A percentile compares a stretch with the other conserved stretches of the same genome.
Evolutionary conservation across 805 yeast genomes (phyloP).

Genomic region (Wickerhamomyces bovis): DNA sequence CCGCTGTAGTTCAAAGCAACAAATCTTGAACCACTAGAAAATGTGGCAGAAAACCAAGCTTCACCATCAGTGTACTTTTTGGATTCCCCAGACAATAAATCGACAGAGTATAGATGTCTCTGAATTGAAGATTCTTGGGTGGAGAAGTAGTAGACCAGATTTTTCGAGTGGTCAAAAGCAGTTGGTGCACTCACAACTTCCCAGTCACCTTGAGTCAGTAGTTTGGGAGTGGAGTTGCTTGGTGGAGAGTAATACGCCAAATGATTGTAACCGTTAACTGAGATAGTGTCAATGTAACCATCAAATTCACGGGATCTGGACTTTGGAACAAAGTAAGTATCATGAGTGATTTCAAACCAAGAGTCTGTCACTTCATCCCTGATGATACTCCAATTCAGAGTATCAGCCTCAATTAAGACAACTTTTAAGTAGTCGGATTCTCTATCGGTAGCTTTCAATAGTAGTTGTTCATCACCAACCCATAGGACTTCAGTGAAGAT

Average conservation of each 20-base stretch:
- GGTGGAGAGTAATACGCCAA: slow-evolving; percentile 82
- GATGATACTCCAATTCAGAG: slow-evolving; percentile 31
- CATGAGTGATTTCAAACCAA: slow-evolving; percentile 76
- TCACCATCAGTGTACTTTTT: slow-evolving; percentile 34
- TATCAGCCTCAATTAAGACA: slow-evolving; percentile 42
- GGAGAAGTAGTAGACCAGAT: slow-evolving; percentile 54
- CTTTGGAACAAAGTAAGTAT: slow-evolving; percentile 52
- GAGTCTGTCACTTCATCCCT: slow-evolving; percentile 47
- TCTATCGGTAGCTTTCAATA: slow-evolving; percentile 58
- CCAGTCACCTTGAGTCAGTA: slow-evolving; percentile 78
- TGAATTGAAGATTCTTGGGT: slow-evolving; percentile 77
- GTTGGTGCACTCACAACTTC: slow-evolving; percentile 79
- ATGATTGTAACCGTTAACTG: slow-evolving; percentile 60
- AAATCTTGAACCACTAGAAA: slow-evolving; percentile 74
- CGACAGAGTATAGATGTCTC: slow-evolving; percentile 73
- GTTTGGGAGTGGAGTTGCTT: slow-evolving; percentile 41
- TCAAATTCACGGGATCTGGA: slow-evolving; percentile 39
- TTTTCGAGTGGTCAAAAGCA: slow-evolving; percentile 48
- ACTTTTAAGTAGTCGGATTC: slow-evolving; percentile 61
- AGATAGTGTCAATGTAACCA: slow-evolving; percentile 80
- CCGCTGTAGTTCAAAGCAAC: slow-evolving; percentile 69
- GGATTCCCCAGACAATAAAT: slow-evolving; percentile 39
- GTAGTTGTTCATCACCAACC: slow-evolving; percentile 50
- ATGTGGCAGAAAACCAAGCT: slow-evolving; percentile 67
- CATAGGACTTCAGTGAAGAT: slow-evolving; percentile 63